Percentiles rank a stretch among this genome's conserved stretches.
Evolutionary conservation across 139 green algal genomes (phyloP).

Genomic region (Spirogloea muscicola): DNA sequence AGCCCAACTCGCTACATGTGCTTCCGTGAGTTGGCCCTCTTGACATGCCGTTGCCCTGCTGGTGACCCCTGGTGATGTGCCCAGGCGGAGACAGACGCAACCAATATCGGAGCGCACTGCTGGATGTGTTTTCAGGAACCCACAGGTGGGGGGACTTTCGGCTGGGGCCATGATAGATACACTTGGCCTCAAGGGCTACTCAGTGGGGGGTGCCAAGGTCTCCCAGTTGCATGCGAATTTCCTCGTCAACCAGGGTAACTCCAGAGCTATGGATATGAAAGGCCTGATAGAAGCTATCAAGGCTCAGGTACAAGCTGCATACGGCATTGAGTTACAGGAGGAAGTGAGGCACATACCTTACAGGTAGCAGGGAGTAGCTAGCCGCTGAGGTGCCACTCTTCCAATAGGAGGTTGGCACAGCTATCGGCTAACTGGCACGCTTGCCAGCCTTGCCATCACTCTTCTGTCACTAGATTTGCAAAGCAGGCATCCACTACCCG

Average conservation of each 20-base stretch:
- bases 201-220: conserved; percentile 47
- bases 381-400: too few relatives aligned
- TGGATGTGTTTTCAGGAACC: conserved; percentile 55
- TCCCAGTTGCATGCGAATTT: conserved; percentile 56
- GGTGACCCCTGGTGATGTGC: too few relatives aligned
- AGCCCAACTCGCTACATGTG: neutral
- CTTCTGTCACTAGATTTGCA: too few relatives aligned
- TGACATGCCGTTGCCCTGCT: too few relatives aligned
- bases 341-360: conserved; percentile 24
- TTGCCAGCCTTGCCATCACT: too few relatives aligned
- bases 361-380: too few relatives aligned
- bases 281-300: conserved; percentile 50
- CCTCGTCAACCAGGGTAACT: conserved; percentile 41
- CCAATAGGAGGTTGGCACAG: too few relatives aligned
- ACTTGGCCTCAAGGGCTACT: conserved; percentile 46
- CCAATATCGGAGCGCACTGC: conserved; percentile 27
- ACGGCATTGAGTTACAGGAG: conserved; percentile 34
- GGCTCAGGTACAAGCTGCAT: neutral
- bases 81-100: conserved; percentile 25
- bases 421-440: too few relatives aligned
- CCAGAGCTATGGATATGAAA: conserved; percentile 36
- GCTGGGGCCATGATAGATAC: conserved; percentile 52
- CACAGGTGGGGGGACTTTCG: conserved; percentile 3
- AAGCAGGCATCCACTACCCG: too few relatives aligned
- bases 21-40: conserved; percentile 10